A percentile compares a stretch with the other conserved stretches of the same genome.
These are phyloP conservation scores for Cryphonectria naterciae DNA, from an alignment of 2,329 filamentous ascomycete genomes.

Conservation along the genomic window DNA sequence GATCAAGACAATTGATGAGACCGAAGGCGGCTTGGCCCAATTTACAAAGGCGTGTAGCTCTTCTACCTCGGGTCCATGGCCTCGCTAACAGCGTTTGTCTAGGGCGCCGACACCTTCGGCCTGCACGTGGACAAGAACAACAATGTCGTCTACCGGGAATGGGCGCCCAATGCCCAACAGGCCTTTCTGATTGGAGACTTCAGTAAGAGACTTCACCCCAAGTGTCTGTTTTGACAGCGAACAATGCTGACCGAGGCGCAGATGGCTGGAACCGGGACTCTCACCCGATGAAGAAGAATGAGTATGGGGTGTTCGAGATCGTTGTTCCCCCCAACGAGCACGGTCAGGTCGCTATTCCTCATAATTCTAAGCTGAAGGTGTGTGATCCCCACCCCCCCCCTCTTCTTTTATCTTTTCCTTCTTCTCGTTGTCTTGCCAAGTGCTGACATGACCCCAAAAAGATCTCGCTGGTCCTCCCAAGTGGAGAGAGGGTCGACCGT, in stretches of 20 bases:
- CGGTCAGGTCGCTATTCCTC: conserved; percentile 78
- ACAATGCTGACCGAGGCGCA: conserved; percentile 45
- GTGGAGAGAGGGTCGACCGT: conserved; percentile 81
- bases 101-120: conserved; percentile 88
- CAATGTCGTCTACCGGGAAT: conserved; percentile 91
- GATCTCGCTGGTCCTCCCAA: conserved; percentile 83
- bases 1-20: conserved; percentile 81
- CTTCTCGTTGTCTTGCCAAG: background rate
- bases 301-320: conserved; percentile 87
- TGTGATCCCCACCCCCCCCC: background rate
- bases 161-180: conserved; percentile 86
- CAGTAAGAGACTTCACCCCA: conserved; percentile 59
- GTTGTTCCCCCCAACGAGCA: conserved; percentile 68
- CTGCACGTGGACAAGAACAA: conserved; percentile 81
- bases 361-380: conserved; percentile 97
- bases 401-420: too few relatives aligned
- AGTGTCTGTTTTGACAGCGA: background rate
- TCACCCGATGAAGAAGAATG: conserved; percentile 84
- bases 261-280: conserved; percentile 85
- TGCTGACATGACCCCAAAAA: conserved; percentile 41
- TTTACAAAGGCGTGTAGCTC: conserved; percentile 73
- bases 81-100: conserved; percentile 22
- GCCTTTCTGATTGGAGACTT: conserved; percentile 94
- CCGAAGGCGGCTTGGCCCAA: conserved; percentile 87
- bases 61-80: conserved; percentile 13